These are phyloP conservation scores for Craspedostauros australis DNA, from an alignment of 108 stramenopile genomes.

Conservation along the genomic window DNA sequence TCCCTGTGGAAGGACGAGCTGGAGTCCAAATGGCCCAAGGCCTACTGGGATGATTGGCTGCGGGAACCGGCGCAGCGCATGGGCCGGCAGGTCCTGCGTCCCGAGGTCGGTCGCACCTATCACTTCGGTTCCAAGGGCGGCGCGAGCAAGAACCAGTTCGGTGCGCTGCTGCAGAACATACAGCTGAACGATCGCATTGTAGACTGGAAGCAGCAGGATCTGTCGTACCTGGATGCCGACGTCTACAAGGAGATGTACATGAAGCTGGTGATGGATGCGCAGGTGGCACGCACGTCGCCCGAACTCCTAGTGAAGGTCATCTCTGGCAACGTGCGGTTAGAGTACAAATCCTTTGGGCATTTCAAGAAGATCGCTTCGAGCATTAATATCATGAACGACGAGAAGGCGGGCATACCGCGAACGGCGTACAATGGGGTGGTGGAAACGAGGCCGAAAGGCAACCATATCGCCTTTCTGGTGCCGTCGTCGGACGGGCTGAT, in stretches of 20 bases:
- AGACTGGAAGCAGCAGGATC: constrained; percentile 58
- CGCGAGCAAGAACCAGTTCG: constrained; percentile 52
- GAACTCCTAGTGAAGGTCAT: constrained; percentile 35
- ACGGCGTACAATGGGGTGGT: constrained; percentile 92
- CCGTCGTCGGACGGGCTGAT: not conserved
- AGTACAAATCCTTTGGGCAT: constrained; percentile 37
- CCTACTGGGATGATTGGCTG: constrained; percentile 97
- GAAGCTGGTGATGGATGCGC: constrained; percentile 32
- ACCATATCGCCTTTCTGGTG: constrained; percentile 41
- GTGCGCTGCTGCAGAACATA: constrained; percentile 36
- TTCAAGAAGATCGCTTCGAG: constrained; percentile 45
- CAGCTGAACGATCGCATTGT: constrained; percentile 47
- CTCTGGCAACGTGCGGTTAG: constrained; percentile 35
- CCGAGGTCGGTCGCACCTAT: constrained; percentile 80
- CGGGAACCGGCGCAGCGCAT: constrained; percentile 76
- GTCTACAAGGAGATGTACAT: constrained; percentile 41
- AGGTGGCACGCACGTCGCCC: constrained; percentile 19
- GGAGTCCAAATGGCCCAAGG: constrained; percentile 44
- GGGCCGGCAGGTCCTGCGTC: constrained; percentile 76
- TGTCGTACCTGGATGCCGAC: constrained; percentile 48
- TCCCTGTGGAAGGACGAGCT: constrained; percentile 70
- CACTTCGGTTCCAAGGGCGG: constrained; percentile 77
- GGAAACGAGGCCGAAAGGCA: constrained; percentile 38
- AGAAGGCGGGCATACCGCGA: constrained; percentile 86
- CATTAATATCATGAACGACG: constrained; percentile 77